Percentiles rank a stretch among this genome's conserved stretches.
Evolutionary conservation across 73 alveolate species (phyloP).

Genomic region (Stentor roeselii): DNA sequence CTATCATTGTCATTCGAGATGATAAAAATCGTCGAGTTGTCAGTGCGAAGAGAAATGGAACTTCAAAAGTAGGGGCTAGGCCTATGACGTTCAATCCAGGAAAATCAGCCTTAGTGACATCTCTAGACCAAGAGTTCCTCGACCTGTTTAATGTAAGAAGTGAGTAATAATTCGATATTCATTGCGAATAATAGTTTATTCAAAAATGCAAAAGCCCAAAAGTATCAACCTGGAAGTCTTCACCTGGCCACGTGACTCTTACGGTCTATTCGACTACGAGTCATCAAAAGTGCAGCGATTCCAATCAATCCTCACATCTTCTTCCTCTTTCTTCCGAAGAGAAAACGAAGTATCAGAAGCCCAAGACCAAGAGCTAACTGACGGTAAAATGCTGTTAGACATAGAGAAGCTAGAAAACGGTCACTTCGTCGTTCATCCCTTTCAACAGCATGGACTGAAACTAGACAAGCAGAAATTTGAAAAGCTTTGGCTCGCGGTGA

Average conservation of each 20-base stretch:
- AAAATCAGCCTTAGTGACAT: neutral
- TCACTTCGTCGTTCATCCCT: neutral
- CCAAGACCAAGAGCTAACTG: neutral
- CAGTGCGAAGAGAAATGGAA: neutral
- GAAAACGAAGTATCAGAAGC: neutral
- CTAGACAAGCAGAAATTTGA: neutral
- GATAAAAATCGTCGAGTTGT: neutral
- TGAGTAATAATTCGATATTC: too few species aligned
- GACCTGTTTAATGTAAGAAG: neutral
- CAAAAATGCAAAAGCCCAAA: neutral
- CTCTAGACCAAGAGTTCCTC: neutral
- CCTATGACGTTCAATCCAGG: neutral
- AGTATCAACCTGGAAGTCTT: neutral
- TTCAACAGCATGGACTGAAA: neutral
- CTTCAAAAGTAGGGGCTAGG: neutral
- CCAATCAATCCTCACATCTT: neutral
- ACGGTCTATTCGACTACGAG: conserved; percentile 27
- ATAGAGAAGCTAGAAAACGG: neutral
- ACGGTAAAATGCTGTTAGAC: neutral
- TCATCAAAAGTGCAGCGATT: neutral
- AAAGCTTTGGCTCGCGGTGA: conserved; percentile 26
- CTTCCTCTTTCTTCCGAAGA: neutral
- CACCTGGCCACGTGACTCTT: conserved; percentile 27
- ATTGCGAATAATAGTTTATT: too few species aligned
- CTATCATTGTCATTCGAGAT: neutral